Evolutionary conservation across 2,329 filamentous ascomycete genomes (phyloP).

Genomic region (Venturia carpophila): DNA sequence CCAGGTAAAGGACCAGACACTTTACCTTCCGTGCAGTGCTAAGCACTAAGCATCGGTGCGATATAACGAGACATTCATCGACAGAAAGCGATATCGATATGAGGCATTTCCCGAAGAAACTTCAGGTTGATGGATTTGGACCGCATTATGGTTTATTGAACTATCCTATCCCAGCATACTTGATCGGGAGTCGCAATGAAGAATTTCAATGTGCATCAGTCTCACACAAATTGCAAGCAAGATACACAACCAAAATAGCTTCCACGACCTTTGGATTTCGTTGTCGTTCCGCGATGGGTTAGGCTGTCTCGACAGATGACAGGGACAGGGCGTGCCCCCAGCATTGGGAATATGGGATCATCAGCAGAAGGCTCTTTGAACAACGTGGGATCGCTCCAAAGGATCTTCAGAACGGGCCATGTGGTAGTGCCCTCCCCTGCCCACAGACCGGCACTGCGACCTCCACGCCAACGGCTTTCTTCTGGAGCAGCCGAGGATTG

Average conservation of each 20-base stretch:
- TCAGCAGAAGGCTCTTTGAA: neutral
- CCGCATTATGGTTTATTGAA: no score
- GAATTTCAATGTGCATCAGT: neutral
- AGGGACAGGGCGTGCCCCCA: no score
- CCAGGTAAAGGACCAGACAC: no score
- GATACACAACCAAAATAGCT: neutral
- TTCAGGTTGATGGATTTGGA: no score
- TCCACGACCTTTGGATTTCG: neutral
- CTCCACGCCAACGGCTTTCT: neutral
- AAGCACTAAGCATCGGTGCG: no score
- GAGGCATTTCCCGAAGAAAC: no score
- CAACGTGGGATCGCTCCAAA: neutral
- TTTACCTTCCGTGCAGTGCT: no score
- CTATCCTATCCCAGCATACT: neutral
- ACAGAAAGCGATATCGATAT: no score
- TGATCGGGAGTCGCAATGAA: neutral
- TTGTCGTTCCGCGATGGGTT: neutral
- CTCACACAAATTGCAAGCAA: neutral
- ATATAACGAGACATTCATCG: no score
- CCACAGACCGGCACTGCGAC: neutral
- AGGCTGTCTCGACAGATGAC: no score
- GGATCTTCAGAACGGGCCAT: constrained; percentile 6
- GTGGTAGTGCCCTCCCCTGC: neutral
- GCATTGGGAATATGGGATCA: neutral
- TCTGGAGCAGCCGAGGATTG: neutral